Evolutionary conservation across 176 grass and related monocot genomes (phyloP).

Genomic region (Ensete glaucum): DNA sequence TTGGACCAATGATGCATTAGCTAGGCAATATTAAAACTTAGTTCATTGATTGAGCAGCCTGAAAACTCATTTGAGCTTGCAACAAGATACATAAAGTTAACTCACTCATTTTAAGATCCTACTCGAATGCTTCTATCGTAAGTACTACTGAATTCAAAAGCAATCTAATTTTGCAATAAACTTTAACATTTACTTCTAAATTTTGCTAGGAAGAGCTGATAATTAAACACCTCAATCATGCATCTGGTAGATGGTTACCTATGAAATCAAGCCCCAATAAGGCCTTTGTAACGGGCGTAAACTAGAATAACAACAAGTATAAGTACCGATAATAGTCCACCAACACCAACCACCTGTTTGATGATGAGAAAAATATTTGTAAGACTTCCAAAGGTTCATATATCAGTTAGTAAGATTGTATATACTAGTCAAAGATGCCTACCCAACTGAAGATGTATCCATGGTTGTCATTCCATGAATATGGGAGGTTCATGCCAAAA

Average conservation of each 20-base stretch:
- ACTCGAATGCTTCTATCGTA: no score
- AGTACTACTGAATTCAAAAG: no score
- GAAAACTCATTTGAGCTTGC: not conserved
- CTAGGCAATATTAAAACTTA: no score
- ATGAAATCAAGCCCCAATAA: constrained; percentile 15
- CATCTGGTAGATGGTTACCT: not conserved
- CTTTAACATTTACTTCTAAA: not conserved
- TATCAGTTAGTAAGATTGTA: not conserved
- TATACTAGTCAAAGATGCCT: not conserved
- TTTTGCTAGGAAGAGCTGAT: not conserved
- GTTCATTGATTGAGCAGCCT: not conserved
- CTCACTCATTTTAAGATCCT: no score
- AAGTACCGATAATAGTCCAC: not conserved
- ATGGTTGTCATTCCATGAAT: constrained; percentile 16
- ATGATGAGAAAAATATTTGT: not conserved
- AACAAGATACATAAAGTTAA: no score
- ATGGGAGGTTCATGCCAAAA: constrained; percentile 27
- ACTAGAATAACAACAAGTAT: constrained; percentile 1
- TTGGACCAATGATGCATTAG: no score
- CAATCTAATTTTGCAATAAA: not conserved
- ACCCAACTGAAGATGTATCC: constrained; percentile 1
- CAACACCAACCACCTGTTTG: constrained; percentile 12
- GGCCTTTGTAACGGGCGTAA: constrained; percentile 12
- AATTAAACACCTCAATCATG: not conserved
- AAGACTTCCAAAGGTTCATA: not conserved